phyloP scores from a whole-genome alignment of 306 rosid species.

The Vachellia collinsii region DNA sequence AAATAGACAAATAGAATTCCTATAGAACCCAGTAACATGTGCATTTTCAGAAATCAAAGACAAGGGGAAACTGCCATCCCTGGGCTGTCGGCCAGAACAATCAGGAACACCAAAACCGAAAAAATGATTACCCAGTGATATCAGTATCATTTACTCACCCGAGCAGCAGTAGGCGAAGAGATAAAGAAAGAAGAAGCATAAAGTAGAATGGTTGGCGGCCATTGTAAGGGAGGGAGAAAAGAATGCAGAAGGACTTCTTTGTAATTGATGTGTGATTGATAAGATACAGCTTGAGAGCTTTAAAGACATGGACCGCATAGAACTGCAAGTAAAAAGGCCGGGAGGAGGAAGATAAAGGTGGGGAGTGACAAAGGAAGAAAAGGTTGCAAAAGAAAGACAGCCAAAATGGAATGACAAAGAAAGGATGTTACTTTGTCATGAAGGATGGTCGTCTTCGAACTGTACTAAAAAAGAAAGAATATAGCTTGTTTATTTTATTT shows the following conservation, averaged over 20 bases:
- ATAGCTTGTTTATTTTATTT: slow-evolving; percentile 41
- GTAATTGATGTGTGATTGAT: slow-evolving; percentile 40
- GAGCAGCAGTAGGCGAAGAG: slow-evolving; percentile 57
- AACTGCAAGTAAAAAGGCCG: slow-evolving; percentile 41
- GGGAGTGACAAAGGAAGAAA: slow-evolving; percentile 9
- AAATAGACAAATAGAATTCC: not conserved
- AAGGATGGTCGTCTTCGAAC: slow-evolving; percentile 44
- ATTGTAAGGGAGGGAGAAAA: slow-evolving; percentile 41
- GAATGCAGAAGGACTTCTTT: slow-evolving; percentile 38
- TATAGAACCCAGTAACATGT: not conserved
- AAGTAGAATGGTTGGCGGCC: slow-evolving; percentile 62
- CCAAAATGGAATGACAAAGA: slow-evolving; percentile 46
- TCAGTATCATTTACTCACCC: slow-evolving; percentile 48
- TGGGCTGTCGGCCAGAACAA: not conserved
- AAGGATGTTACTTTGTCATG: slow-evolving; percentile 67
- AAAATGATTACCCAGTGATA: not conserved
- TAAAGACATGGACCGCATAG: slow-evolving; percentile 42
- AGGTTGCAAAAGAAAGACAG: slow-evolving; percentile 22
- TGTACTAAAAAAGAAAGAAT: slow-evolving; percentile 31
- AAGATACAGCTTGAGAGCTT: slow-evolving; percentile 34
- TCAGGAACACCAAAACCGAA: not conserved
- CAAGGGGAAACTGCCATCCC: not conserved
- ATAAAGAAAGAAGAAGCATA: slow-evolving; percentile 56
- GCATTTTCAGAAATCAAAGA: not conserved
- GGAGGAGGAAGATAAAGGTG: slow-evolving; percentile 46